Percentiles rank a stretch among this genome's conserved stretches.
Conservation (phyloP, 139 green algal genomes). For the Micractinium sp. region DNA sequence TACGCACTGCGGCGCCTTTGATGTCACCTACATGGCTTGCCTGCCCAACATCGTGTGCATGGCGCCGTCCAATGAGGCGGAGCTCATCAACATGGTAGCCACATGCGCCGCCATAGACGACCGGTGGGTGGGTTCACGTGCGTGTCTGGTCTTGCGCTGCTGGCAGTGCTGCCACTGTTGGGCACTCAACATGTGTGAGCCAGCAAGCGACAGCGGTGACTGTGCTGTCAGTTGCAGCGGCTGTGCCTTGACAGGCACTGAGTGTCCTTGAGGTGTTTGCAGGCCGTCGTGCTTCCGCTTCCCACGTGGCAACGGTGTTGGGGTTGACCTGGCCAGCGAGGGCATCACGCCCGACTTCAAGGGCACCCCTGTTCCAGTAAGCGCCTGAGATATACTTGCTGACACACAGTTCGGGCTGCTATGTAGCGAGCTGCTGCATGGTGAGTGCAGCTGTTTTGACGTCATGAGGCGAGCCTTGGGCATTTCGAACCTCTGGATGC, state of each 20-base stretch:
- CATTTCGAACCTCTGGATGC: no score
- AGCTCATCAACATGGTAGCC: conserved; percentile 96
- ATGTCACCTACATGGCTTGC: conserved; percentile 96
- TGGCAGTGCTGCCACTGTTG: no score
- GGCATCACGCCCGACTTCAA: conserved; percentile 86
- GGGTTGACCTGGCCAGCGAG: conserved; percentile 85
- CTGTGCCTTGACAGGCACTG: background rate
- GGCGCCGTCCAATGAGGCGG: conserved; percentile 94
- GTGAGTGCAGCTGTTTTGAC: no score
- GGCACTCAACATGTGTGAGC: no score
- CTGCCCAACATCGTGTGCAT: conserved; percentile 98
- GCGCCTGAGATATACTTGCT: background rate
- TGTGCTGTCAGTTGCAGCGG: no score
- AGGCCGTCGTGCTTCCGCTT: conserved; percentile 92
- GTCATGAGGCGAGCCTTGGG: no score
- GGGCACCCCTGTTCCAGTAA: conserved; percentile 81
- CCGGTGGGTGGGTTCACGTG: conserved; percentile 10
- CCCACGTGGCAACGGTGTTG: conserved; percentile 95
- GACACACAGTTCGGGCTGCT: background rate
- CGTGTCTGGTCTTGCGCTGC: background rate
- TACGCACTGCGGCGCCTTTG: conserved; percentile 95
- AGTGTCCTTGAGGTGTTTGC: background rate
- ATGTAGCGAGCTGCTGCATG: background rate
- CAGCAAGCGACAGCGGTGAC: no score
- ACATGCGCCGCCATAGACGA: conserved; percentile 95